Conservation (phyloP, 495 filamentous ascomycete species). For the Delitschia confertaspora region DNA sequence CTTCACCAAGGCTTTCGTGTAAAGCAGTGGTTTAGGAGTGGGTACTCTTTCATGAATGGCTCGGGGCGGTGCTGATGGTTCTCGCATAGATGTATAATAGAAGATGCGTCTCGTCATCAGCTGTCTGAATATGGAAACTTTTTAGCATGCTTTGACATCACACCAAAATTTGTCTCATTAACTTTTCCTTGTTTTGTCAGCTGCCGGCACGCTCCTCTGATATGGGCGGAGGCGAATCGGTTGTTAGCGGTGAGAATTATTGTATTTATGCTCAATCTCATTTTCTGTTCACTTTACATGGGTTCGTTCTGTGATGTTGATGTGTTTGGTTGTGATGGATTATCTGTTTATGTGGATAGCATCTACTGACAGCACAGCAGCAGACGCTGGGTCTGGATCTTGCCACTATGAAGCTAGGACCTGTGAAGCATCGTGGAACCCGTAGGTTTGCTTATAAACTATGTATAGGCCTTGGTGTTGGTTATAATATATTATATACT, state of each 20-base stretch:
- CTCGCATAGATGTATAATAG: conserved; percentile 30
- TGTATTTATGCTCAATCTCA: conserved; percentile 24
- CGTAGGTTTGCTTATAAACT: background rate
- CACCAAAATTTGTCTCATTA: conserved; percentile 9
- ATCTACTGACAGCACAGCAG: too few relatives aligned
- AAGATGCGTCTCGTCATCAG: conserved; percentile 29
- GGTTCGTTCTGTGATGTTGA: background rate
- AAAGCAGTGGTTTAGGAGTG: conserved; percentile 20
- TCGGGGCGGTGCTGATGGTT: conserved; percentile 27
- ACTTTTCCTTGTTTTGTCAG: conserved; percentile 12
- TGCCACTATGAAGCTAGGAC: background rate
- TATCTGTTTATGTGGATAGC: background rate
- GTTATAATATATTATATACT: too few relatives aligned
- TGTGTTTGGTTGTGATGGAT: background rate
- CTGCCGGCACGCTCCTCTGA: conserved; percentile 5
- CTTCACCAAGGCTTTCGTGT: conserved; percentile 90
- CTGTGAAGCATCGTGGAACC: background rate
- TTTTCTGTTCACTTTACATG: conserved; percentile 13
- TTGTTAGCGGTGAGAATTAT: conserved; percentile 1
- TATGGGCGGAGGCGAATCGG: background rate
- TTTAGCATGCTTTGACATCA: conserved; percentile 4
- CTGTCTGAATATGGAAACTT: conserved; percentile 30
- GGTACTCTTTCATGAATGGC: conserved; percentile 23
- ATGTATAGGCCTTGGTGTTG: too few relatives aligned
- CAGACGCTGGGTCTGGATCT: too few relatives aligned